These are phyloP conservation scores for Plasmodium reichenowi DNA, from an alignment of 169 alveolate species.

Conservation along the genomic window DNA sequence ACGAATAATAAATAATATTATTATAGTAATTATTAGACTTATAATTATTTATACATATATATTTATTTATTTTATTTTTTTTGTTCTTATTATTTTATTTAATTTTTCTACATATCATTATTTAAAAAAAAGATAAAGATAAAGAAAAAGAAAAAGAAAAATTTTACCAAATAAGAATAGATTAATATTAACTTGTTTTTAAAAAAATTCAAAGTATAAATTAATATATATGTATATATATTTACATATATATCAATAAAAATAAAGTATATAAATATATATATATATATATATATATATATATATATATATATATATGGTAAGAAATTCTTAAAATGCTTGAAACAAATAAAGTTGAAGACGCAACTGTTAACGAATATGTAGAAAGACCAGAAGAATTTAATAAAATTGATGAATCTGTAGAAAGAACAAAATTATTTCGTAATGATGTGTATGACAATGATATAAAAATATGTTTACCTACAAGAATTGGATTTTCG, in stretches of 20 bases:
- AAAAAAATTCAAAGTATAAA: too few species aligned
- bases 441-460: conserved; percentile 60
- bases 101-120: too few species aligned
- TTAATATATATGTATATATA: conserved; percentile 3
- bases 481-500: conserved; percentile 57
- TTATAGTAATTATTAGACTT: too few species aligned
- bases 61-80: too few species aligned
- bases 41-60: too few species aligned
- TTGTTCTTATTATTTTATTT: too few species aligned
- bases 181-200: too few species aligned
- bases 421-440: conserved; percentile 62
- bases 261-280: neutral
- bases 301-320: neutral
- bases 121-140: too few species aligned
- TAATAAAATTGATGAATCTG: conserved; percentile 32
- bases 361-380: neutral
- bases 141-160: too few species aligned
- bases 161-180: too few species aligned
- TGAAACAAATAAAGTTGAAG: conserved; percentile 6
- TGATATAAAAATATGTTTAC: conserved; percentile 72
- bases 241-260: neutral
- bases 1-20: too few species aligned
- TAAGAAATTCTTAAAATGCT: conserved; percentile 25
- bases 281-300: conserved; percentile 3
- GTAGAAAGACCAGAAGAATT: conserved; percentile 15